phyloP scores from a whole-genome alignment of 2,329 filamentous ascomycete genomes.

The Phialophora expanda region DNA sequence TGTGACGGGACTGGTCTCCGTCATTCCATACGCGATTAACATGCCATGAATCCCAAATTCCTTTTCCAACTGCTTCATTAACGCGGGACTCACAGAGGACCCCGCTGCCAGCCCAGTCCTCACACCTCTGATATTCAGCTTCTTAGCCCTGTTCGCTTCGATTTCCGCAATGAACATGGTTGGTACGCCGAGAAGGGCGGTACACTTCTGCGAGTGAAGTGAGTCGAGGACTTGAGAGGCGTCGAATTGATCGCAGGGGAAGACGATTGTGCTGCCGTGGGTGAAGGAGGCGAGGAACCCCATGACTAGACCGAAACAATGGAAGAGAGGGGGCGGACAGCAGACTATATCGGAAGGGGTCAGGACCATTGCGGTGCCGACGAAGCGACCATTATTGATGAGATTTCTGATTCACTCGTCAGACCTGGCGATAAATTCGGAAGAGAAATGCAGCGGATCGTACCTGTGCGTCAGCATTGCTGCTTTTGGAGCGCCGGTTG shows the following conservation, averaged over 20 bases:
- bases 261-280: conserved; percentile 77
- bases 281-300: conserved; percentile 96
- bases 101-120: conserved; percentile 89
- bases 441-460: neutral
- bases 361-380: conserved; percentile 82
- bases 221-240: conserved; percentile 68
- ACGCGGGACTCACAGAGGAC: conserved; percentile 71
- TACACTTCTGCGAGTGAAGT: conserved; percentile 25
- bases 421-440: neutral
- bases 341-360: conserved; percentile 70
- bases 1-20: conserved; percentile 74
- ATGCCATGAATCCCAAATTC: conserved; percentile 77
- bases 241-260: conserved; percentile 86
- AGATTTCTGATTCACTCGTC: conserved; percentile 27
- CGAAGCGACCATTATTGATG: conserved; percentile 80
- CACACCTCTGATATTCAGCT: conserved; percentile 49
- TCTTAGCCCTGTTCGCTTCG: conserved; percentile 24
- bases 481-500: conserved; percentile 86
- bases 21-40: conserved; percentile 98
- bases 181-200: conserved; percentile 49
- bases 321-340: conserved; percentile 63
- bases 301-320: conserved; percentile 86
- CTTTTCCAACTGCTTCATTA: conserved; percentile 70
- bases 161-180: conserved; percentile 36
- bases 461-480: conserved; percentile 81